Base-by-base conservation (phyloP, 129 eudicot genomes). In the Saussurea involucrata region DNA sequence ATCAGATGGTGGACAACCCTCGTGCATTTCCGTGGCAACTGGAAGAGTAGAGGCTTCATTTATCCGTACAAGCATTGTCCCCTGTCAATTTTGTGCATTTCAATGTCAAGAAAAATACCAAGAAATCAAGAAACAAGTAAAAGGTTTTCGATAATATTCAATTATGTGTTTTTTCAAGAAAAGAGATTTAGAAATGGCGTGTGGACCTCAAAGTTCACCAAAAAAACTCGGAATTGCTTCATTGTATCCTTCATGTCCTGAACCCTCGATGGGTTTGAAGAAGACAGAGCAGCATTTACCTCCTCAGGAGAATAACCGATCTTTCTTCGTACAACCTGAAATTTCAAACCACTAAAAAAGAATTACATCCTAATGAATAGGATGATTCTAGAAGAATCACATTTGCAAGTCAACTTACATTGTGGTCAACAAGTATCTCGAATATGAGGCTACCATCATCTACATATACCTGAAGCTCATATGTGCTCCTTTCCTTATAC, bases 391-490 rank as follows among this genome's bases (percentile, higher is more conserved):
- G 21, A 0, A 49, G 33, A 27, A 42, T 68, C 61, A 57, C 68
- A 25, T 24, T 13, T 12, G 6, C 9, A 77, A 33, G 34, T 5
- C 66, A 64, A 88, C 97, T 91, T 73, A 95, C 98, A 49, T 82
- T 78, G 71, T 95, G 97, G 65, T 90, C 88, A 15, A 91, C 66
- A 58, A 89, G 86, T 73, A 95, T 83, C 83, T 89, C 91, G 11
- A 97, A 86, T 78, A 95, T 92, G 42, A 95, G 90, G 78, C 98
- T 95, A 37, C 98, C 97, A 69, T 95, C 98, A 78, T 95, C 98
- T 73, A 95, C 79, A 81, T 86, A 86, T 79, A 82, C 89, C 11
- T 76, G 88, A 72, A 95, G 98, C 81, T 86, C 83, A 69, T 80
- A 95, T 8, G 83, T 80, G 63, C 80, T 66, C 81, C 89, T 85